Percentiles rank a stretch among this genome's conserved stretches.
These are phyloP conservation scores for Trypanosoma lewisi DNA, from an alignment of 208 protist species.

Conservation along the genomic window DNA sequence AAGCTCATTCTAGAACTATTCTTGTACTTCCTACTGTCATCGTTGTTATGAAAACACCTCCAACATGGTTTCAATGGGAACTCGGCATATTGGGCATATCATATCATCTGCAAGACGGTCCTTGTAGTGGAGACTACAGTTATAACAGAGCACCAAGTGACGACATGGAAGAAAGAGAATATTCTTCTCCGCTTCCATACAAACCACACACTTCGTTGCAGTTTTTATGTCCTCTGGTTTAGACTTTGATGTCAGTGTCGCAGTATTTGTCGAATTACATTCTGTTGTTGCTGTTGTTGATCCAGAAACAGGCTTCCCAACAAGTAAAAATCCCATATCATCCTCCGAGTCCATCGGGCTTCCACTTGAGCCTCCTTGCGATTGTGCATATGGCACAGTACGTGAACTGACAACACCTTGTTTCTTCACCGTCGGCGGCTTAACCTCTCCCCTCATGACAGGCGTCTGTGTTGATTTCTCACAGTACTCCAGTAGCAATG, in stretches of 20 bases:
- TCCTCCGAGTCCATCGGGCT: too few relatives aligned
- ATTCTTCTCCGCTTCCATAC: slow-evolving; percentile 28
- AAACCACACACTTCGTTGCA: slow-evolving; percentile 47
- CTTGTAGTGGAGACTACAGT: slow-evolving; percentile 40
- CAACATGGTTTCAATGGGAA: slow-evolving; percentile 26
- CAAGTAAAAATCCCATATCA: neutral
- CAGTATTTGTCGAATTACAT: too few relatives aligned
- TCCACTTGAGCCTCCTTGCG: too few relatives aligned
- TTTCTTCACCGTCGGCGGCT: neutral
- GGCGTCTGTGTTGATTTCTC: neutral
- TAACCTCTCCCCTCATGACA: neutral
- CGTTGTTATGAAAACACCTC: slow-evolving; percentile 23
- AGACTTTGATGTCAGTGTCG: neutral
- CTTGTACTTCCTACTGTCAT: neutral
- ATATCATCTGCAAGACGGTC: slow-evolving; percentile 43
- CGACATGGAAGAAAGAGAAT: slow-evolving; percentile 62
- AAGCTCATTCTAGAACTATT: neutral
- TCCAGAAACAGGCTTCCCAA: neutral
- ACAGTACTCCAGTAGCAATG: slow-evolving; percentile 11
- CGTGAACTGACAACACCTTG: neutral
- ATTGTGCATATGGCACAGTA: neutral
- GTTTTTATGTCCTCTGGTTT: neutral
- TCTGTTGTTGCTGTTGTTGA: neutral
- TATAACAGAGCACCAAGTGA: slow-evolving; percentile 49
- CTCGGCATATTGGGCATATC: slow-evolving; percentile 56